Base-by-base conservation (phyloP, 805 yeast genomes). In the Candida koratica region DNA sequence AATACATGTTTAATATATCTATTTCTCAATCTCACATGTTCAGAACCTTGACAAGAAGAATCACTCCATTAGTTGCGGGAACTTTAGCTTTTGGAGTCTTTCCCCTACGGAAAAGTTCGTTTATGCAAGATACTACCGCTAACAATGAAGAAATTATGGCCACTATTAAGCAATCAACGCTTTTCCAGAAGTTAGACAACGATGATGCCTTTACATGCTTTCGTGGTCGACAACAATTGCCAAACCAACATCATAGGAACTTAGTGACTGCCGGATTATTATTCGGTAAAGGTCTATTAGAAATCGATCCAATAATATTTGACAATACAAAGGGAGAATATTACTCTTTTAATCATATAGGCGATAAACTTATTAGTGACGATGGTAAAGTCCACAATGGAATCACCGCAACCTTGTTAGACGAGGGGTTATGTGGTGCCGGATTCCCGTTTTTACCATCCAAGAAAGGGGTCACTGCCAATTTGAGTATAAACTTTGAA, bases 391-490 rank as follows among this genome's bases (percentile, higher is more conserved):
- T 90, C 13, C 95, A 87, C 53, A 82, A 84, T 48, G 96, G 97
- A 3, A 68, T 89, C 3, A 59, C 85, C 4, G 73, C 94, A 2
- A 79, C 95, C 2, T 56, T 90, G 10, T 43, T 90, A 36, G 97
- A 90, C 58, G 97, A 89, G 54, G 81, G 83, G 0, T 61, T 90
- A 18, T 86, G 96, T 50, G 69, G 78, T 28, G 84, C 95, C 51
- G 97, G 96, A 11, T 90, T 88, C 54, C 78, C 86, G 3, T 62
- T 72, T 17, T 64, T 90, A 9, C 97, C 97, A 1, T 77, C 79
- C 39, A 73, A 78, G 38, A 69, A 82, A 34, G 98, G 97, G 10
- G 96, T 93, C 16, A 90, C 98, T 0, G 98, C 96, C 0, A 72
- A 69, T 34, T 64, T 90, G 28, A 60, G 72, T 2, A 66, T 90